Evolutionary conservation across 257 asterid species (phyloP).

Genomic region (Penstemon newberryi): DNA sequence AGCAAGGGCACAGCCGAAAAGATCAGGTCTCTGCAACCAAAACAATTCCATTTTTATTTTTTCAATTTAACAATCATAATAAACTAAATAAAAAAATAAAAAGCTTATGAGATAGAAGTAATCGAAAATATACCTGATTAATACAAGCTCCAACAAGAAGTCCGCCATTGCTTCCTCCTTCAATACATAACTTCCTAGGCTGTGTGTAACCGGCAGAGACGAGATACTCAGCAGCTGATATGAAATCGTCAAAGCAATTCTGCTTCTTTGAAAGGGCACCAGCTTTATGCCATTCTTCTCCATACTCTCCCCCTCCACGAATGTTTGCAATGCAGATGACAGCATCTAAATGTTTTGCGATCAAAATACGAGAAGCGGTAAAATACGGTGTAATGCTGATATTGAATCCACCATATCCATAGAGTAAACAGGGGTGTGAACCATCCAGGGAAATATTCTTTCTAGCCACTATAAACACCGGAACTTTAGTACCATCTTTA

Average conservation of each 20-base stretch:
- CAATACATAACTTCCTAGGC: constrained; percentile 81
- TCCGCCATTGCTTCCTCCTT: constrained; percentile 99
- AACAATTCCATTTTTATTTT: constrained; percentile 11
- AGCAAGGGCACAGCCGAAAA: constrained; percentile 94
- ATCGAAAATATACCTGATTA: constrained; percentile 65
- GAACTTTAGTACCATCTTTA: constrained; percentile 76
- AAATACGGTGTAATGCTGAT: constrained; percentile 74
- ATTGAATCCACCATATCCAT: constrained; percentile 88
- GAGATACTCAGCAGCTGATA: constrained; percentile 76
- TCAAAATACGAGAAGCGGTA: constrained; percentile 56
- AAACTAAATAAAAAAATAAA: background rate
- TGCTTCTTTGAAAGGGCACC: constrained; percentile 84
- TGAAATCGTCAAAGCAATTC: constrained; percentile 89
- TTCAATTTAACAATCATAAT: too few relatives aligned
- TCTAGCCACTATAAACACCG: constrained; percentile 76
- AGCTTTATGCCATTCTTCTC: constrained; percentile 97
- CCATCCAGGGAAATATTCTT: constrained; percentile 76
- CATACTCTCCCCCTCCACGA: constrained; percentile 99
- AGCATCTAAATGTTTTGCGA: constrained; percentile 65
- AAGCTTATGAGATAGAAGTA: background rate
- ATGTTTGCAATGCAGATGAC: constrained; percentile 82
- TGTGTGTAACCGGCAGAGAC: constrained; percentile 85
- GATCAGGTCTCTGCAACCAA: constrained; percentile 85
- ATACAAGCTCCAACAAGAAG: constrained; percentile 92
- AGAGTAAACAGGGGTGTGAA: constrained; percentile 83